phyloP scores from a whole-genome alignment of 306 rosid genomes.

The Cyamopsis tetragonoloba region DNA sequence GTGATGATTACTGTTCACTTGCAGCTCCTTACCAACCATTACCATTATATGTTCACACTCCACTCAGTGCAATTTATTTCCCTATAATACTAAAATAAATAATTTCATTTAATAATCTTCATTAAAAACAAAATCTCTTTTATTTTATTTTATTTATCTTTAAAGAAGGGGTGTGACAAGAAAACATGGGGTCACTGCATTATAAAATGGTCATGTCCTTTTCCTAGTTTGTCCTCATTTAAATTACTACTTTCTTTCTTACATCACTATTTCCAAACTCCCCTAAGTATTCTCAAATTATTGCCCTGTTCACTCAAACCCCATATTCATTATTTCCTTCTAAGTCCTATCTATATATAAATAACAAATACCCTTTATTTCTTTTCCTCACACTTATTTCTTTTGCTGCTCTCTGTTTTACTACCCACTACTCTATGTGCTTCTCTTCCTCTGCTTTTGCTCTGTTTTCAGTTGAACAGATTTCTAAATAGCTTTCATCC shows the following conservation, averaged over 20 bases:
- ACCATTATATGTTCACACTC: slow-evolving; percentile 6
- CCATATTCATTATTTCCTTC: no score
- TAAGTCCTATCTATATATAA: neutral
- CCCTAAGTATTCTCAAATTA: slow-evolving; percentile 23
- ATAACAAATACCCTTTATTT: slow-evolving; percentile 39
- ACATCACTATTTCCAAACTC: slow-evolving; percentile 33
- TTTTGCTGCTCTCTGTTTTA: slow-evolving; percentile 16
- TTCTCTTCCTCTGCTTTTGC: slow-evolving; percentile 19
- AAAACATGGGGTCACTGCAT: slow-evolving; percentile 54
- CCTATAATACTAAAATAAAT: neutral
- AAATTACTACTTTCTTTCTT: slow-evolving; percentile 10
- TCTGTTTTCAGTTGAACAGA: neutral
- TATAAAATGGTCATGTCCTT: slow-evolving; percentile 46
- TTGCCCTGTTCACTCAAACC: slow-evolving; percentile 32
- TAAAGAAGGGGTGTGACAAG: slow-evolving; percentile 32
- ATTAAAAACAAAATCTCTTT: neutral
- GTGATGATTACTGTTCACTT: slow-evolving; percentile 24
- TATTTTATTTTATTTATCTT: slow-evolving; percentile 13
- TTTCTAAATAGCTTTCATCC: neutral
- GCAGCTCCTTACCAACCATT: slow-evolving; percentile 17
- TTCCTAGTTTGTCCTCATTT: slow-evolving; percentile 61
- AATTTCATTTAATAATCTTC: neutral
- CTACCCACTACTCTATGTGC: neutral
- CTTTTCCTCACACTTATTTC: neutral
- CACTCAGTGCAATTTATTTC: slow-evolving; percentile 32